phyloP scores from a whole-genome alignment of 1,284 basidiomycete genomes.

The Cystobasidium slooffiae region DNA sequence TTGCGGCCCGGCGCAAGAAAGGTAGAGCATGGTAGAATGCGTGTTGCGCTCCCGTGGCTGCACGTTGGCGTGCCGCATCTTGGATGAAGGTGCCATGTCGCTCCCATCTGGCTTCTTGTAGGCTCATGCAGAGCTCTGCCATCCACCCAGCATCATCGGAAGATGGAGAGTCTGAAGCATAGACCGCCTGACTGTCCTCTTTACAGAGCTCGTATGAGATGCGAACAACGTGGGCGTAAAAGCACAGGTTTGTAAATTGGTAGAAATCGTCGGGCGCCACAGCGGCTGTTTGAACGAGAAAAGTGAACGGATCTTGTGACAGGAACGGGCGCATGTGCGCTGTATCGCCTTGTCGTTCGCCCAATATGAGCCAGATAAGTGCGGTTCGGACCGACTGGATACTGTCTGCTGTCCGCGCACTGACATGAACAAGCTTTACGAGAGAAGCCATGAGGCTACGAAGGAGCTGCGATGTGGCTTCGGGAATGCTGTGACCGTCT shows the following conservation, averaged over 20 bases:
- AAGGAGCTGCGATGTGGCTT: slow-evolving; percentile 75
- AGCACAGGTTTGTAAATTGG: slow-evolving; percentile 79
- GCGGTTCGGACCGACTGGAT: slow-evolving; percentile 60
- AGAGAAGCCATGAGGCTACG: slow-evolving; percentile 73
- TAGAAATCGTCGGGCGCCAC: slow-evolving; percentile 84
- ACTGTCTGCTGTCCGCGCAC: slow-evolving; percentile 36
- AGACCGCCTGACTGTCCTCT: not conserved
- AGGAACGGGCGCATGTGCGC: slow-evolving; percentile 73
- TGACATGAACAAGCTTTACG: slow-evolving; percentile 62
- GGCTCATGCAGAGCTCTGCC: slow-evolving; percentile 29
- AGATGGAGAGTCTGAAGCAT: not conserved
- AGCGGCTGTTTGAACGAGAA: slow-evolving; percentile 83
- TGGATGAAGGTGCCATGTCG: slow-evolving; percentile 27
- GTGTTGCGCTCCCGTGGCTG: not conserved
- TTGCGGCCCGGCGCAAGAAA: slow-evolving; percentile 87
- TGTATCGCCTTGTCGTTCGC: slow-evolving; percentile 57
- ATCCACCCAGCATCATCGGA: slow-evolving; percentile 61
- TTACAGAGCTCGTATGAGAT: slow-evolving; percentile 71
- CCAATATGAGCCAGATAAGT: slow-evolving; percentile 72
- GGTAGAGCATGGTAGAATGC: slow-evolving; percentile 62
- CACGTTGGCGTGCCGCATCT: slow-evolving; percentile 1
- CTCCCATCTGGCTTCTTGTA: slow-evolving; percentile 31
- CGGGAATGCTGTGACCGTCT: slow-evolving; percentile 74
- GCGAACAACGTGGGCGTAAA: slow-evolving; percentile 84
- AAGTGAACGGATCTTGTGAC: slow-evolving; percentile 80